Conservation (phyloP, 768 basidiomycete genomes). For the Boletus edulis region DNA sequence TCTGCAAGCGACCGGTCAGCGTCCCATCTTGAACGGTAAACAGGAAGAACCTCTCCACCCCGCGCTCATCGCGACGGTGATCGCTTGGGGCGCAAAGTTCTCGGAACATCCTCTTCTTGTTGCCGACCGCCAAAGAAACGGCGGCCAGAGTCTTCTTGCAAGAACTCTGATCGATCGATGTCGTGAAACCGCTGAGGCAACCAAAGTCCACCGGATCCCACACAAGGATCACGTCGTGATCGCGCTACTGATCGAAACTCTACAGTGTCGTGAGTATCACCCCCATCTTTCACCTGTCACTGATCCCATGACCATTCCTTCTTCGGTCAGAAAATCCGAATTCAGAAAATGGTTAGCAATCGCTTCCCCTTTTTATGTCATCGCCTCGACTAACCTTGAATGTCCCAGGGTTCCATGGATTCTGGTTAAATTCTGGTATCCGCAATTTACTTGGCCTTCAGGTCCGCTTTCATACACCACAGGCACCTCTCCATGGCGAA, state of each 20-base stretch:
- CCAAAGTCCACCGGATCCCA: conserved; percentile 83
- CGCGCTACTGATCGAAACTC: conserved; percentile 74
- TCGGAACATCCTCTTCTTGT: conserved; percentile 86
- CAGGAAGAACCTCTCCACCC: conserved; percentile 56
- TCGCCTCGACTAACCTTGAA: conserved; percentile 15
- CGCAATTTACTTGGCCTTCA: conserved; percentile 77
- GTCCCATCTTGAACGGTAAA: conserved; percentile 17
- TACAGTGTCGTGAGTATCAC: conserved; percentile 78
- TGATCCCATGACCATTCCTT: conserved; percentile 3
- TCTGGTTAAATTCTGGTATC: conserved; percentile 78
- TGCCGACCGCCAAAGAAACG: conserved; percentile 68
- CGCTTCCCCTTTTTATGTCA: conserved; percentile 11
- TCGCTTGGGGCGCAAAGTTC: conserved; percentile 93
- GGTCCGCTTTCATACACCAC: conserved; percentile 36
- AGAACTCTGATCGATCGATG: conserved; percentile 77
- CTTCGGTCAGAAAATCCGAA: conserved; percentile 61
- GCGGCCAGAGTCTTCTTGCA: conserved; percentile 73
- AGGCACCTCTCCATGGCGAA: neutral
- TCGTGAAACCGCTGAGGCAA: conserved; percentile 80
- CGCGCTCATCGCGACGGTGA: conserved; percentile 77
- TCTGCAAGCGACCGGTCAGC: conserved; percentile 31
- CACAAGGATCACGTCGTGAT: conserved; percentile 81
- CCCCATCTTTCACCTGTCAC: neutral
- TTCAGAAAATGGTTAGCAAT: conserved; percentile 59
- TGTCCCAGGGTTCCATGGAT: conserved; percentile 71